phyloP scores from a whole-genome alignment of 2,329 filamentous ascomycete genomes.

The Rhynchosporium graminicola region DNA sequence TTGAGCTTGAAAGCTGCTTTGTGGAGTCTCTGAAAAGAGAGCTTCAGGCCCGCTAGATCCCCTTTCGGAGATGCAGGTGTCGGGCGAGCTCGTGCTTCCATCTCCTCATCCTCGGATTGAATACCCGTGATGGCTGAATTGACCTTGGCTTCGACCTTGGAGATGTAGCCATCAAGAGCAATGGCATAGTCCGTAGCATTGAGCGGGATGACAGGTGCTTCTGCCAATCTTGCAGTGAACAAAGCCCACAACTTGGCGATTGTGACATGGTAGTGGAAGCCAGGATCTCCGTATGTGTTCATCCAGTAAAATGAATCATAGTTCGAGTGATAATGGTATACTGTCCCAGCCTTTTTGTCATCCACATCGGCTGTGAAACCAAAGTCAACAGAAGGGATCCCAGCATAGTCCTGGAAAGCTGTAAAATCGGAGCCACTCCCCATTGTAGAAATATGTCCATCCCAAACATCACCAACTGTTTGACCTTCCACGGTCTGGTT shows the following conservation, averaged over 20 bases:
- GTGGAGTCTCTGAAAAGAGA: constrained; percentile 36
- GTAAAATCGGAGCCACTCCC: constrained; percentile 70
- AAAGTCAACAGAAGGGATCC: constrained; percentile 56
- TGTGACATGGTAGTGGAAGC: constrained; percentile 60
- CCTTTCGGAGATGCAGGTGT: constrained; percentile 26
- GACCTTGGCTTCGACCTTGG: constrained; percentile 37
- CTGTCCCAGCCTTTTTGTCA: constrained; percentile 42
- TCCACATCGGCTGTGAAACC: constrained; percentile 44
- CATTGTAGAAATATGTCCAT: constrained; percentile 55
- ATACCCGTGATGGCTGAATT: constrained; percentile 29
- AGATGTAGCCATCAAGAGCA: constrained; percentile 39
- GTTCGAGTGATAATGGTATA: constrained; percentile 81
- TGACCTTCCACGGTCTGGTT: constrained; percentile 43
- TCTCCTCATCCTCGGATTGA: constrained; percentile 32
- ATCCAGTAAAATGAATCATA: constrained; percentile 88
- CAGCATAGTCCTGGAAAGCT: constrained; percentile 61
- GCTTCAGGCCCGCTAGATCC: constrained; percentile 30
- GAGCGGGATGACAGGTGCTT: constrained; percentile 53
- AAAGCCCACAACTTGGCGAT: constrained; percentile 56
- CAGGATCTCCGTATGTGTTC: constrained; percentile 71
- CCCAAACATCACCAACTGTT: constrained; percentile 49
- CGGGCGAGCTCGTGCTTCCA: constrained; percentile 38
- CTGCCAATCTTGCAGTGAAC: constrained; percentile 50
- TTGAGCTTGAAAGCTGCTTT: constrained; percentile 33
- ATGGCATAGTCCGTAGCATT: constrained; percentile 49